Evolutionary conservation across 2,329 filamentous ascomycete genomes (phyloP).

Genomic region (Davidsoniella virescens): DNA sequence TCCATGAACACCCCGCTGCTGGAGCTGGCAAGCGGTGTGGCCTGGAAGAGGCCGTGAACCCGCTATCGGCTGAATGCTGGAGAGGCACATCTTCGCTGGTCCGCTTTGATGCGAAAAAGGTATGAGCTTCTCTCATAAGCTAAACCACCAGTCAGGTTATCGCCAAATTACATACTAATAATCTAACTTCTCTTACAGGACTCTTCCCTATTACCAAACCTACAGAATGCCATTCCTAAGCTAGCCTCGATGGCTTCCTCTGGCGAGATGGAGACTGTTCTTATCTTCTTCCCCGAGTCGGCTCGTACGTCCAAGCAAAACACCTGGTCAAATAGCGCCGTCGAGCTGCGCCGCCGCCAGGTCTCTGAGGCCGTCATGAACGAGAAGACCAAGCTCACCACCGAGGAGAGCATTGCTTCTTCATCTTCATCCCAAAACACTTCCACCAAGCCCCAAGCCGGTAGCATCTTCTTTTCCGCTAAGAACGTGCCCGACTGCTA

Average conservation of each 20-base stretch:
- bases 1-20: slow-evolving; percentile 26
- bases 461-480: slow-evolving; percentile 17
- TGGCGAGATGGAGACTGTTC: slow-evolving; percentile 38
- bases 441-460: slow-evolving; percentile 7
- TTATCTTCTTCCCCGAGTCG: slow-evolving; percentile 38
- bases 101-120: slow-evolving; percentile 29
- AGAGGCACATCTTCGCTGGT: slow-evolving; percentile 26
- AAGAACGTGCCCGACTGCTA: slow-evolving; percentile 57
- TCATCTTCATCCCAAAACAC: slow-evolving; percentile 12
- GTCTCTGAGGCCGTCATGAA: slow-evolving; percentile 16
- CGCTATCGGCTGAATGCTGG: slow-evolving; percentile 30
- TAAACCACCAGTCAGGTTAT: neutral
- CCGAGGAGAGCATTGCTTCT: slow-evolving; percentile 8
- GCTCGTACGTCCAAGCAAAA: slow-evolving; percentile 22
- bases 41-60: slow-evolving; percentile 25
- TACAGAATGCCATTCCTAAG: slow-evolving; percentile 29
- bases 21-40: slow-evolving; percentile 25
- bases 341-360: slow-evolving; percentile 32
- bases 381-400: slow-evolving; percentile 12
- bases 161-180: neutral
- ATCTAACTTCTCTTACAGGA: slow-evolving; percentile 19
- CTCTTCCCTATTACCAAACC: slow-evolving; percentile 25
- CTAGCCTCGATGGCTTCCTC: slow-evolving; percentile 29
- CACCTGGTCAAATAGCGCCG: slow-evolving; percentile 26
- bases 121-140: slow-evolving; percentile 15